Evolutionary conservation across 2,329 filamentous ascomycete genomes (phyloP), one percentile per base, ranked within the genome.

Genomic region (Botrytis hyacinthi): DNA sequence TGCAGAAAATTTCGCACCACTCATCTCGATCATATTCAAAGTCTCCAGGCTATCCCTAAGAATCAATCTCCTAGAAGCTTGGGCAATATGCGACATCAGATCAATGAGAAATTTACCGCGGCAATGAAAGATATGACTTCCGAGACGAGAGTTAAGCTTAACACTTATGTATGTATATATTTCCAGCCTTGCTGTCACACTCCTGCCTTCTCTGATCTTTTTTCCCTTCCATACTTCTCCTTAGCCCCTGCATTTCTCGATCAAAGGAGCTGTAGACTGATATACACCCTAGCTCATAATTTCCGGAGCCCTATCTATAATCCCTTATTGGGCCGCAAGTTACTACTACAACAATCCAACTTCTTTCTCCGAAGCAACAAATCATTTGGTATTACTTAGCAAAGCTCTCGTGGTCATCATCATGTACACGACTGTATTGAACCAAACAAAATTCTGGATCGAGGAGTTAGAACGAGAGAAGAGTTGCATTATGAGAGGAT

Each of bases 61-160:
- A 54, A 68, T 40, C 65, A 57, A 40, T n/a, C 40, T 42, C 46
- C 48, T 1, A 48, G 29, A 18, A 57, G 48, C 3, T 40, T 68
- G 5, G 1, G 16, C 5, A 40, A 26, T 10, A 68, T 68, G 65
- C 65, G 65, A 42, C 35, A 29, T 26, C 26, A 68, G 2, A 42
- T 68, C 48, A 20, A 48, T 10, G 65, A 57, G 18, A 68, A 57
- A 68, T 68, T 42, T 29, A 42, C 10, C 12, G 65, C 35, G 9
- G 65, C 65, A 2, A 68, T 68, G 26, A 57, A 22, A 14, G 65
- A 68, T 22, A 68, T 68, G 65, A 68, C 65, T 22, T 54, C 65
- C 29, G n/a, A 59, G 22, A 37, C 37, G 9, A 54, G 32, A 32
- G 29, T 72, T 60, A n/a, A 48, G 42, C 37, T 67, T 48, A 72